These are phyloP conservation scores for Diutina rugosa DNA, from an alignment of 1,139 yeast genomes.

Conservation along the genomic window DNA sequence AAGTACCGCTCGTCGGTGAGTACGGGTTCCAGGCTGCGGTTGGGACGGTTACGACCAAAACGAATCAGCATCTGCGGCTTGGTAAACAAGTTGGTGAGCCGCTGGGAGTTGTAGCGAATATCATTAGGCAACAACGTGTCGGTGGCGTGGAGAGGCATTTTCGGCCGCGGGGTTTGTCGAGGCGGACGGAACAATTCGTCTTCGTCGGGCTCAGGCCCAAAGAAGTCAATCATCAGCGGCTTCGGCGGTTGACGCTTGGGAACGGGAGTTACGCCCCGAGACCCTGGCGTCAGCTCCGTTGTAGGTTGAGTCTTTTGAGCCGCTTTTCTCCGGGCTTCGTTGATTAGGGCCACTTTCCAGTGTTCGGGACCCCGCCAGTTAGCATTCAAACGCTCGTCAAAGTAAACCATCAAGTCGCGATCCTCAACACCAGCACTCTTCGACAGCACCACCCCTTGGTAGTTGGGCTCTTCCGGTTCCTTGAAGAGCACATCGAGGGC, in stretches of 20 bases:
- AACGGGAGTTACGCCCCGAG: conserved; percentile 2
- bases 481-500: neutral
- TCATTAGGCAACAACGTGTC: conserved; percentile 56
- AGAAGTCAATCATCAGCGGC: conserved; percentile 35
- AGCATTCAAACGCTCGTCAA: conserved; percentile 54
- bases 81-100: conserved; percentile 54
- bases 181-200: conserved; percentile 39
- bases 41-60: conserved; percentile 12
- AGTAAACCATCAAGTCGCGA: conserved; percentile 64
- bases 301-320: conserved; percentile 8
- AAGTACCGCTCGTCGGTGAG: conserved; percentile 61
- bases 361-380: conserved; percentile 92
- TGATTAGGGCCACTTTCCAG: conserved; percentile 71
- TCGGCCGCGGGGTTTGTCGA: conserved; percentile 30
- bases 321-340: conserved; percentile 14
- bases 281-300: conserved; percentile 5
- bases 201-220: conserved; percentile 24
- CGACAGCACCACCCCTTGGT: conserved; percentile 6
- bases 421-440: conserved; percentile 29
- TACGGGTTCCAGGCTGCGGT: conserved; percentile 4
- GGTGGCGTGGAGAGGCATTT: conserved; percentile 4
- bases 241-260: conserved; percentile 20
- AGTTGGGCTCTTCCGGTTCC: neutral
- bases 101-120: conserved; percentile 56
- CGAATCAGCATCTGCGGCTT: conserved; percentile 42